Conservation (phyloP, 768 basidiomycete species). For the Tephrocybe sp. region DNA sequence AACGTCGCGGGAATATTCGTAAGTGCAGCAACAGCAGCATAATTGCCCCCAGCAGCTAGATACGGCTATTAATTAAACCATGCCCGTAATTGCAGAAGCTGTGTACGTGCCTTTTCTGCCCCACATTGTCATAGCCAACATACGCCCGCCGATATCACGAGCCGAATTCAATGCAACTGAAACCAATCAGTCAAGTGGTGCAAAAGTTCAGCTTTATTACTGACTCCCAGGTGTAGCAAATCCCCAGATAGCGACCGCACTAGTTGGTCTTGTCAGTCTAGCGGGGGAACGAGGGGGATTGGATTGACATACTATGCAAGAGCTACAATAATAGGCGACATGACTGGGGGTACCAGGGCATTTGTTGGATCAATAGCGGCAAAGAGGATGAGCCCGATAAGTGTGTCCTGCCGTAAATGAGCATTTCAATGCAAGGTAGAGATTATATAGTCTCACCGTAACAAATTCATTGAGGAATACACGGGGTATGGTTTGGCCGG, state of each 20-base stretch:
- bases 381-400: conserved; percentile 52
- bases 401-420: conserved; percentile 33
- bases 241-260: conserved; percentile 59
- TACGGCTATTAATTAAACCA: background rate
- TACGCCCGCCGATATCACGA: conserved; percentile 65
- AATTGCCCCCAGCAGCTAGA: conserved; percentile 47
- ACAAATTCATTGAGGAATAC: conserved; percentile 57
- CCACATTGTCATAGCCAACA: conserved; percentile 60
- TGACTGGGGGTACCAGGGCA: conserved; percentile 48
- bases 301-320: conserved; percentile 51
- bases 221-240: conserved; percentile 49
- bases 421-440: background rate
- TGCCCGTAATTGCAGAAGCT: background rate
- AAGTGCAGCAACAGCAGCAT: conserved; percentile 61
- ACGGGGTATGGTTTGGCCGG: conserved; percentile 40
- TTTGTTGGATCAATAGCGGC: conserved; percentile 57
- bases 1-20: conserved; percentile 65
- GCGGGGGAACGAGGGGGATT: background rate
- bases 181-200: too few species aligned
- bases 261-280: conserved; percentile 21
- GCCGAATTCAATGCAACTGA: conserved; percentile 62
- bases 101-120: conserved; percentile 38
- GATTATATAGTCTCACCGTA: conserved; percentile 33
- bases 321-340: conserved; percentile 49
- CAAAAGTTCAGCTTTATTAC: conserved; percentile 6